Conservation (phyloP, 306 rosid species). For the Potentilla sterilis region DNA sequence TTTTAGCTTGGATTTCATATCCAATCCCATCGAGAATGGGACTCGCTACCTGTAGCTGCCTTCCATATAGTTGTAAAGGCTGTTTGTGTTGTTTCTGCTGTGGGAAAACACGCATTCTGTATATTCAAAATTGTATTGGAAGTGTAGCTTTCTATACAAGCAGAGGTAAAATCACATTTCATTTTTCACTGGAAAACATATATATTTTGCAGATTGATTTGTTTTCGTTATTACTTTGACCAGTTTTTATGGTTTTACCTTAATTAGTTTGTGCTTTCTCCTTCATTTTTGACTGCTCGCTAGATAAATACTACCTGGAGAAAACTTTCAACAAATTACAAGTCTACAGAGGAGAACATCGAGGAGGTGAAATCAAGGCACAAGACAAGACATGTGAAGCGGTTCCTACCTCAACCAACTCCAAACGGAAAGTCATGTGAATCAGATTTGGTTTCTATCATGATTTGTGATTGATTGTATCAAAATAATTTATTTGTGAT, state of each 20-base stretch:
- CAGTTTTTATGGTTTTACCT: background rate
- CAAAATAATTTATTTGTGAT: background rate
- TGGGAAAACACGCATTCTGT: background rate
- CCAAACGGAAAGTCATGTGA: slow-evolving; percentile 31
- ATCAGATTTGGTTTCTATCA: slow-evolving; percentile 19
- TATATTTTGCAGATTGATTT: background rate
- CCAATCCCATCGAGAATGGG: background rate
- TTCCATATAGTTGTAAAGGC: background rate
- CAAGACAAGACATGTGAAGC: slow-evolving; percentile 34
- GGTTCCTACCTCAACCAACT: slow-evolving; percentile 17
- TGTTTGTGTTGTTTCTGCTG: background rate
- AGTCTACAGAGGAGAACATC: background rate
- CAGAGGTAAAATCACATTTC: too few species aligned
- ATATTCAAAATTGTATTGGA: background rate
- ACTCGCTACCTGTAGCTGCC: background rate
- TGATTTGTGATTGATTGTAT: background rate
- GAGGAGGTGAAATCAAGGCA: slow-evolving; percentile 6
- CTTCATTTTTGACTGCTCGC: background rate
- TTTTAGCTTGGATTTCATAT: background rate
- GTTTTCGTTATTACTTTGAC: background rate
- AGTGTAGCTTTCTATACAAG: background rate
- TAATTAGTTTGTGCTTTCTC: background rate
- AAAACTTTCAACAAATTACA: background rate
- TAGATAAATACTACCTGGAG: too few species aligned
- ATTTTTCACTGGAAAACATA: background rate